These are phyloP conservation scores for Linnemannia zychae DNA, from an alignment of 192 early-diverging fungal genomes.

Conservation along the genomic window DNA sequence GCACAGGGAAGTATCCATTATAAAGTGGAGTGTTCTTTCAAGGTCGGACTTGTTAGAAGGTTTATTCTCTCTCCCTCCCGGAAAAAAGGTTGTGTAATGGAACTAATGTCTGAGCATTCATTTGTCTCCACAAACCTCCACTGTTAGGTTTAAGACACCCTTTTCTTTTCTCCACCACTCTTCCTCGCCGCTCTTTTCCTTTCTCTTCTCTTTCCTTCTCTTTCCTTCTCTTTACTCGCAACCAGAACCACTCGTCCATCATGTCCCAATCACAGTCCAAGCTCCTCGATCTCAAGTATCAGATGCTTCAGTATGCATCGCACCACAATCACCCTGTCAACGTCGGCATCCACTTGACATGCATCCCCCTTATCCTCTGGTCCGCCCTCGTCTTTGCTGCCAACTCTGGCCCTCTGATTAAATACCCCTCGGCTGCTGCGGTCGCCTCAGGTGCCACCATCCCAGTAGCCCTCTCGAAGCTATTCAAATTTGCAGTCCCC, in stretches of 20 bases:
- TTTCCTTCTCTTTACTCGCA: not conserved
- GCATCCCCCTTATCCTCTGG: slow-evolving; percentile 93
- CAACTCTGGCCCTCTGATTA: slow-evolving; percentile 59
- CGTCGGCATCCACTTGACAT: slow-evolving; percentile 86
- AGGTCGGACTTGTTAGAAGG: too few species aligned
- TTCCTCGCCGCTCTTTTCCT: not conserved
- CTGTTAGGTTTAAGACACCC: not conserved
- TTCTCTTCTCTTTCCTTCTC: slow-evolving; percentile 4
- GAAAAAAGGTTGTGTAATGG: not conserved
- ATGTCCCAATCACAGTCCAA: slow-evolving; percentile 45
- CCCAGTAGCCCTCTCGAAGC: slow-evolving; percentile 47
- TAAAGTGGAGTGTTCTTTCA: too few species aligned
- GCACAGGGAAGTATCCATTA: too few species aligned
- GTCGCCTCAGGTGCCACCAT: slow-evolving; percentile 47
- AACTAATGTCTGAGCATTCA: too few species aligned
- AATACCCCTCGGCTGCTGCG: slow-evolving; percentile 47
- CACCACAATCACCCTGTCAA: slow-evolving; percentile 86
- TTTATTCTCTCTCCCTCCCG: too few species aligned
- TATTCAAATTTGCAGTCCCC: slow-evolving; percentile 54
- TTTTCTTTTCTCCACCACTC: not conserved
- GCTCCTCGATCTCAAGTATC: slow-evolving; percentile 83
- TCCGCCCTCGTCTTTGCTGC: slow-evolving; percentile 74
- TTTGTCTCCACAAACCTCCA: not conserved
- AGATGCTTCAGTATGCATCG: slow-evolving; percentile 84
- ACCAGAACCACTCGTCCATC: not conserved